phyloP scores from a whole-genome alignment of 2,329 filamentous ascomycete species.

The Thielaviopsis euricoi region DNA sequence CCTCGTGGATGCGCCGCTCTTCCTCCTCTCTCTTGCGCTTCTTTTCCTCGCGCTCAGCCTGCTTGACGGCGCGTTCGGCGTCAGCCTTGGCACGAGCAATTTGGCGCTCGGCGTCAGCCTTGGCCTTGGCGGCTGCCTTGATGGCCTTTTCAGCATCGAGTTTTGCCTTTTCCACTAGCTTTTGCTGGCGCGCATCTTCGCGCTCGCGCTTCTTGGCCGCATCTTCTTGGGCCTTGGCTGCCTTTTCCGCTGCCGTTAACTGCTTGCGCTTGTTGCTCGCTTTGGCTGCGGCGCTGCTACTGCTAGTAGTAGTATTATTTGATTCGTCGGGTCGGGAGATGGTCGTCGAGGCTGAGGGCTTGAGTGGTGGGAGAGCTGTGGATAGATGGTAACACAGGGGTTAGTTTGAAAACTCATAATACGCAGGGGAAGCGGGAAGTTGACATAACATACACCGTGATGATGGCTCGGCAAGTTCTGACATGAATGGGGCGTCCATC shows the following conservation, averaged over 20 bases:
- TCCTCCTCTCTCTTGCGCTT: slow-evolving; percentile 35
- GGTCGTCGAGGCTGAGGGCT: slow-evolving; percentile 16
- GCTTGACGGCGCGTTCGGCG: slow-evolving; percentile 24
- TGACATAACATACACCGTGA: not conserved
- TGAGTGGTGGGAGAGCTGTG: not conserved
- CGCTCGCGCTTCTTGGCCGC: slow-evolving; percentile 21
- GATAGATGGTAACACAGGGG: slow-evolving; percentile 16
- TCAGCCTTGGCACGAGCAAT: slow-evolving; percentile 26
- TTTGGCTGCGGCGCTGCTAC: slow-evolving; percentile 11
- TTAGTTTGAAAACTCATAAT: slow-evolving; percentile 20
- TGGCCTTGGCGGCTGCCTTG: slow-evolving; percentile 12
- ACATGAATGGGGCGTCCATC: slow-evolving; percentile 2
- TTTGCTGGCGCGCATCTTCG: slow-evolving; percentile 18
- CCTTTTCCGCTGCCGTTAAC: slow-evolving; percentile 25
- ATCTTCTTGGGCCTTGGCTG: slow-evolving; percentile 22
- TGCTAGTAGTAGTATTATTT: not conserved
- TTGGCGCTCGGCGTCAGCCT: slow-evolving; percentile 21
- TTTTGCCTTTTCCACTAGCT: slow-evolving; percentile 23
- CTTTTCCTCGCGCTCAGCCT: slow-evolving; percentile 28
- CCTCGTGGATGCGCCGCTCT: slow-evolving; percentile 21
- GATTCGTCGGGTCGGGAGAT: not conserved
- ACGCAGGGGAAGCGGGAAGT: slow-evolving; percentile 18
- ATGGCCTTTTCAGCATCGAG: slow-evolving; percentile 27
- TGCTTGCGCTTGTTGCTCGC: slow-evolving; percentile 27
- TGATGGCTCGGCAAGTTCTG: not conserved